Evolutionary conservation across 371 early-diverging fungal genomes (phyloP), one percentile per base, ranked within the genome.

Genomic region (Mortierella sp.): DNA sequence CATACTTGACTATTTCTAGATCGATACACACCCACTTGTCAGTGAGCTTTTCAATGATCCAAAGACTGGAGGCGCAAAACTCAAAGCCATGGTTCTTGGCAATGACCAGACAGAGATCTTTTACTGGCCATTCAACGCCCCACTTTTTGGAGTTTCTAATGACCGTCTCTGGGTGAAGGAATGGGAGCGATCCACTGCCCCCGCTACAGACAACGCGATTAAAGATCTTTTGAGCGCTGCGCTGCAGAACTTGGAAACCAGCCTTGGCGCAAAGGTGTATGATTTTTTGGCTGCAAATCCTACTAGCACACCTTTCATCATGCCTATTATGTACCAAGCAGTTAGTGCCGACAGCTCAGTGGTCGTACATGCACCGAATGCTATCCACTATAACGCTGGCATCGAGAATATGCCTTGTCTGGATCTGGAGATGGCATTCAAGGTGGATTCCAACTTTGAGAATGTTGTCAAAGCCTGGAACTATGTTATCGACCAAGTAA

Each of bases 121-220:
- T 47, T 84, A 82, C 54, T 82, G 84, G 84, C 84, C 82, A n/a
- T 72, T 82, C 57, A 70, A 84, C 58, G 49, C 65, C 2, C 9
- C 68, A 2, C 62, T 53, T 7, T 26, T 61, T 2, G 47, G 42
- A 4, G 19, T 47, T 2, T 28, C 51, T 13, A 54, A 71, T 53
- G 84, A 13, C 15, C 2, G 2, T 12, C 12, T 84, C 43, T 84
- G 82, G 84, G 32, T 84, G 15, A 82, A 84, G 64, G 45, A 66
- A 58, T 84, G 78, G 78, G 49, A 57, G 3, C 70, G 72, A 7
- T 75, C 78, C 32, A 64, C 45, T 4, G 45, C 63, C 0, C 56
- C 66, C 3, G 53, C 68, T 0, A 66, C 67, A 7, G 7, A n/a
- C 17, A 47, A 28, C 13, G 28, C 23, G 15, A 2, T 19, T 7